Base-by-base conservation (phyloP, 345 rosid species). In the Cardamine resedifolia region DNA sequence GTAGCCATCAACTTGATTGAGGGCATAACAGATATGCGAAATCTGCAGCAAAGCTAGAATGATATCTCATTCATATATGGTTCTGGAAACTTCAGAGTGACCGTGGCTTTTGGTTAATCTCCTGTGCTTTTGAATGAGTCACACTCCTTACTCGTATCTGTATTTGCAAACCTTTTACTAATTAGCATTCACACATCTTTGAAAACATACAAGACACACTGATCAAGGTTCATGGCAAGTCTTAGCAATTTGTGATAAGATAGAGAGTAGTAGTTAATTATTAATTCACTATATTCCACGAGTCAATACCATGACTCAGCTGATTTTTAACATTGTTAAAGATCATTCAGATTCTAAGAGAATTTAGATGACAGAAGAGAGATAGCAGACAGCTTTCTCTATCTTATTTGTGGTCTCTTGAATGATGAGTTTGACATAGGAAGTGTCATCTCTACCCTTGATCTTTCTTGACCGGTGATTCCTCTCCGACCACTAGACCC, bases 351-450 rank as follows among this genome's bases (percentile, higher is more conserved):
- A 68, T 33, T 51, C 44, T 39, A 39, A 23, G 57, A 60, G 6
- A 33, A 3, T 51, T 58, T 39, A 62, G 73, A 30, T 81, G 93
- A 91, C 93, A 89, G 96, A 91, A 87, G 96, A 91, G 91, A 89
- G 96, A 80, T 90, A 91, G 90, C 97, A 70, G 20, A 71, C 31
- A 81, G 61, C 73, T 68, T 66, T 66, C 72, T 73, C 71, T 73
- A 73, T 41, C 82, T 79, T 73, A 77, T 28, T 34, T 74, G 62
- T 43, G 77, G 56, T 71, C 80, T 14, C 70, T 72, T 77, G 80
- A 66, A 77, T 51, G 80, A 66, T 11, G 77, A 24, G 77, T 72
- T 77, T 63, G 75, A 38, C 58, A 66, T 66, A 58, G 80, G 77
- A 52, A 77, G 73, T 48, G 58, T 65, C 72, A 72, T 66, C 65